These are phyloP conservation scores for Diaporthe amygdali DNA, from an alignment of 2,329 filamentous ascomycete species.

Conservation along the genomic window DNA sequence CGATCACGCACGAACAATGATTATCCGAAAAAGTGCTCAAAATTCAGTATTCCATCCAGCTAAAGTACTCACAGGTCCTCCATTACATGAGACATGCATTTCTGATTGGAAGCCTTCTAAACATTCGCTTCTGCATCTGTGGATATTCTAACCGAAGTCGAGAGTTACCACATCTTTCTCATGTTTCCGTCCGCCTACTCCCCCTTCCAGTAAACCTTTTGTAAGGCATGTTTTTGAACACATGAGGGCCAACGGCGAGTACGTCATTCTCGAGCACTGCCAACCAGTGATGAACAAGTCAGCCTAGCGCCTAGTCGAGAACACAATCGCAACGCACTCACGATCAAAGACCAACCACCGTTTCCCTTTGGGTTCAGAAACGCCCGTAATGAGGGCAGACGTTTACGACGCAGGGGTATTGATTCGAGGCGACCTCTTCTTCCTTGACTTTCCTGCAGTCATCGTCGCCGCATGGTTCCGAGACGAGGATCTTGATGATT, in stretches of 20 bases:
- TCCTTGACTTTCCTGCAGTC: slow-evolving; percentile 32
- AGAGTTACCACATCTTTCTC: too few species aligned
- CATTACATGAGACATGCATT: too few species aligned
- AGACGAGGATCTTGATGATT: slow-evolving; percentile 33
- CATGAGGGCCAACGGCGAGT: too few species aligned
- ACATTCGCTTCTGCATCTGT: too few species aligned
- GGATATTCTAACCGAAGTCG: background rate
- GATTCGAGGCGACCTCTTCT: slow-evolving; percentile 33
- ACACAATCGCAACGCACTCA: background rate
- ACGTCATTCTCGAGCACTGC: background rate
- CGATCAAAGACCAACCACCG: background rate
- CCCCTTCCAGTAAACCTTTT: background rate
- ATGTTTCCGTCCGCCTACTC: too few species aligned
- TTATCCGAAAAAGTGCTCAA: too few species aligned
- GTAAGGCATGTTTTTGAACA: background rate
- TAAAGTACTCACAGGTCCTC: too few species aligned
- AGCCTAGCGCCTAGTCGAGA: background rate
- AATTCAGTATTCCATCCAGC: too few species aligned
- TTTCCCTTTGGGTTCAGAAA: slow-evolving; percentile 27
- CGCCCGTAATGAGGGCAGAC: slow-evolving; percentile 35
- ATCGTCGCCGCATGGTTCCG: slow-evolving; percentile 33
- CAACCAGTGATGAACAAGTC: background rate
- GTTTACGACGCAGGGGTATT: slow-evolving; percentile 36
- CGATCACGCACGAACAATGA: too few species aligned
- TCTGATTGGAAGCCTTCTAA: too few species aligned